Conservation (phyloP, 2,329 filamentous ascomycete species). For the Triangularia verruculosa region DNA sequence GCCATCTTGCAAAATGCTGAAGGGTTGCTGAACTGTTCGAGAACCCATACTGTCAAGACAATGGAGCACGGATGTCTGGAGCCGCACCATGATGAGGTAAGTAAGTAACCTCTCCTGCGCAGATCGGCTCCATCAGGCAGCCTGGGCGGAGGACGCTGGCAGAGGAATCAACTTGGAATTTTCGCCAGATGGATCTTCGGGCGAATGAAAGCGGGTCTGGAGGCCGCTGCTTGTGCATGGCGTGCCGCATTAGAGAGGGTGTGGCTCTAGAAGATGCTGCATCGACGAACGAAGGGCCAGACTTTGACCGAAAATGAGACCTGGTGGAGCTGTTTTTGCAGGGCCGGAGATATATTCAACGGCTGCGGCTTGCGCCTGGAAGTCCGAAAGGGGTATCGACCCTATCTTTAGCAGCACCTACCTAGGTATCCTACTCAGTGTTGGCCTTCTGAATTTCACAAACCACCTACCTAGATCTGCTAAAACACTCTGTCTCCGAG, state of each 20-base stretch:
- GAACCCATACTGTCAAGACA: not conserved
- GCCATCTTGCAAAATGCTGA: not conserved
- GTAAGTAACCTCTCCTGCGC: slow-evolving; percentile 13
- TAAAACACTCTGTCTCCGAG: too few species aligned
- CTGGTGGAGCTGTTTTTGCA: not conserved
- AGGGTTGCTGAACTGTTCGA: not conserved
- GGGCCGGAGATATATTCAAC: not conserved
- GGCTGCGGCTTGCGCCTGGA: slow-evolving; percentile 1
- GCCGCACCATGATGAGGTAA: slow-evolving; percentile 15
- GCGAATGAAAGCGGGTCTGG: slow-evolving; percentile 24
- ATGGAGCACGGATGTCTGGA: not conserved
- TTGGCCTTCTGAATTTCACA: too few species aligned
- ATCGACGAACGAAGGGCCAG: slow-evolving; percentile 14
- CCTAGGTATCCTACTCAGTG: too few species aligned
- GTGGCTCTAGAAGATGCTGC: not conserved
- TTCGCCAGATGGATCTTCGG: slow-evolving; percentile 1
- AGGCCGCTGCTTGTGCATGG: slow-evolving; percentile 17
- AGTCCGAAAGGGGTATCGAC: not conserved
- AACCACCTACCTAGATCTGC: too few species aligned
- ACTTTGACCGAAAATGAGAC: slow-evolving; percentile 8
- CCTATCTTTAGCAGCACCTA: too few species aligned
- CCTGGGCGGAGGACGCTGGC: not conserved
- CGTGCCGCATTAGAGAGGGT: slow-evolving; percentile 19
- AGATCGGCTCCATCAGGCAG: not conserved
- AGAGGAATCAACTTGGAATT: slow-evolving; percentile 18